These are phyloP conservation scores for Alternaria consortialis DNA, from an alignment of 2,329 filamentous ascomycete species.

Conservation along the genomic window DNA sequence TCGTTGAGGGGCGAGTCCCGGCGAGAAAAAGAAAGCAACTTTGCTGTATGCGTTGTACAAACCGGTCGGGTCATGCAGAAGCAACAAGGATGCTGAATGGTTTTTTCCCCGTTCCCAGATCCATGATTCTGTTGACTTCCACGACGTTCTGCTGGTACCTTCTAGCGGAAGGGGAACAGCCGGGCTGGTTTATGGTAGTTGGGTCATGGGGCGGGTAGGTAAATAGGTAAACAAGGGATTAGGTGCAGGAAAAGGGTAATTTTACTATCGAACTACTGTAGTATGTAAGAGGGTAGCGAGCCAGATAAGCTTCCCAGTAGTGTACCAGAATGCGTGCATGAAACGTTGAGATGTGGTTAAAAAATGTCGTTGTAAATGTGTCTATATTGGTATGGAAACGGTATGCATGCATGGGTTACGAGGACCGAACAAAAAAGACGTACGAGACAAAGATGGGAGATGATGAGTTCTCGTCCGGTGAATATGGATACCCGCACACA, in stretches of 20 bases:
- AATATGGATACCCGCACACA: not conserved
- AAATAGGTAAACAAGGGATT: not conserved
- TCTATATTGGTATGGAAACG: not conserved
- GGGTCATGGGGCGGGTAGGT: not conserved
- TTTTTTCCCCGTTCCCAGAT: too few species aligned
- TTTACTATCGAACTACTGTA: not conserved
- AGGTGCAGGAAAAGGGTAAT: not conserved
- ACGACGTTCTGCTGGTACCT: not conserved
- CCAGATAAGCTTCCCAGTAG: not conserved
- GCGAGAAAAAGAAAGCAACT: too few species aligned
- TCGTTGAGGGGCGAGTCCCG: too few species aligned
- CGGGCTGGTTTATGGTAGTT: not conserved
- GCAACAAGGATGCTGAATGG: too few species aligned
- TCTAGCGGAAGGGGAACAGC: not conserved
- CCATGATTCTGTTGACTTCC: too few species aligned
- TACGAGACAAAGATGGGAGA: not conserved
- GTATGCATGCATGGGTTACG: not conserved
- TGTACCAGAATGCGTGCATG: not conserved
- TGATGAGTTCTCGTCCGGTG: constrained; percentile 1
- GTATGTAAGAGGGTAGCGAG: not conserved
- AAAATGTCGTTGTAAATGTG: not conserved
- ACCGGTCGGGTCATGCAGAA: too few species aligned
- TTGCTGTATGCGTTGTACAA: too few species aligned
- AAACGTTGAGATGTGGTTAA: constrained; percentile 3
- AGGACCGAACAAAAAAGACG: not conserved